These are phyloP conservation scores for Alloteropsis semialata DNA, from an alignment of 176 grass and related monocot species.

Conservation along the genomic window DNA sequence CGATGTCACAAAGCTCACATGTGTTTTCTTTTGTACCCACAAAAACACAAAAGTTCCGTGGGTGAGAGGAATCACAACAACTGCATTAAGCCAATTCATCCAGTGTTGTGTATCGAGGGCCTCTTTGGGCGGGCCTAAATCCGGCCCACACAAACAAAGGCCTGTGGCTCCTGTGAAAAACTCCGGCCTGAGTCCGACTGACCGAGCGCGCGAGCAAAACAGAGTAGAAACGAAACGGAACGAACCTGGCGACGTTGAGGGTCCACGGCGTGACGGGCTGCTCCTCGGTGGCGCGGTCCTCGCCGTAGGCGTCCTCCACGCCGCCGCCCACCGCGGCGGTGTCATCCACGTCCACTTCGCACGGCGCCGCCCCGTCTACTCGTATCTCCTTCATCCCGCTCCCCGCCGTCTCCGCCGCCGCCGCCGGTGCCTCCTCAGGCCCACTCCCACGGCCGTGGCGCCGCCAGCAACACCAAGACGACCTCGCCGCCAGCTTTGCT, in stretches of 20 bases:
- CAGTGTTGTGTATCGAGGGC: too few species aligned
- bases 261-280: slow-evolving; percentile 89
- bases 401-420: slow-evolving; percentile 53
- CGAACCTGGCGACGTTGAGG: slow-evolving; percentile 74
- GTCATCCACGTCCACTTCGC: slow-evolving; percentile 55
- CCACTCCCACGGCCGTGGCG: not conserved
- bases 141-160: not conserved
- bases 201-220: too few species aligned
- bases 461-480: not conserved
- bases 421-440: not conserved
- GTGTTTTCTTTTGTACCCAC: not conserved
- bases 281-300: slow-evolving; percentile 72
- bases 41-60: not conserved
- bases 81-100: too few species aligned
- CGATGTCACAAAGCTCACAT: not conserved
- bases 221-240: not conserved
- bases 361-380: slow-evolving; percentile 20
- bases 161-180: too few species aligned
- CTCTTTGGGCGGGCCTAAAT: not conserved
- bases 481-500: not conserved
- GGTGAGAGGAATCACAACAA: too few species aligned
- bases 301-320: slow-evolving; percentile 72
- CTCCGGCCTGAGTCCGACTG: too few species aligned
- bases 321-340: slow-evolving; percentile 53
- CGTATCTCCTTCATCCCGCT: slow-evolving; percentile 53